Evolutionary conservation across 2,329 filamentous ascomycete genomes (phyloP).

Genomic region (Aspergillus piperis): DNA sequence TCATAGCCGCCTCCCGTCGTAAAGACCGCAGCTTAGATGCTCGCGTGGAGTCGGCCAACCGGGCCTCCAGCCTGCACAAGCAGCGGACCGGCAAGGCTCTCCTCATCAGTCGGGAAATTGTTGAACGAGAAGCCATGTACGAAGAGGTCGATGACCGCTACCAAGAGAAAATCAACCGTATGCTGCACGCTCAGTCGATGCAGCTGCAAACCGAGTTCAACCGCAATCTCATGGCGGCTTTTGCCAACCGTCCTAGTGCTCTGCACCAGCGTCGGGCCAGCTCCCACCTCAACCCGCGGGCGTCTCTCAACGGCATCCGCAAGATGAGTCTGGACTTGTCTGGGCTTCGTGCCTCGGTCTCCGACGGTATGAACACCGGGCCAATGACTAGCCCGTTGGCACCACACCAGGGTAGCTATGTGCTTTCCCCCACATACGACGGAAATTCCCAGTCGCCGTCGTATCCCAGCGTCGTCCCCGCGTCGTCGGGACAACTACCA

Average conservation of each 20-base stretch:
- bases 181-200: conserved; percentile 41
- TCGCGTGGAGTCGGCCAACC: conserved; percentile 79
- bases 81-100: conserved; percentile 79
- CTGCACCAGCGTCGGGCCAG: conserved; percentile 32
- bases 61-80: conserved; percentile 90
- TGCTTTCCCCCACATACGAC: conserved; percentile 31
- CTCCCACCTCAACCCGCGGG: conserved; percentile 24
- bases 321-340: conserved; percentile 42
- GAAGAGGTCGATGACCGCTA: conserved; percentile 86
- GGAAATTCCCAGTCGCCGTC: conserved; percentile 24
- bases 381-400: conserved; percentile 32
- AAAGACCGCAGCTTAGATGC: conserved; percentile 86
- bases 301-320: conserved; percentile 30
- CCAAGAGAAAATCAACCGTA: conserved; percentile 42
- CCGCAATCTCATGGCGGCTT: conserved; percentile 39
- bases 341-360: conserved; percentile 30
- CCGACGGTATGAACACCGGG: conserved; percentile 25
- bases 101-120: conserved; percentile 81
- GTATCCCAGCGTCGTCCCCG: conserved; percentile 25
- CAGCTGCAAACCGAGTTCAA: conserved; percentile 42
- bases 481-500: conserved; percentile 26
- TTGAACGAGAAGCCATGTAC: conserved; percentile 92
- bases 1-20: conserved; percentile 85
- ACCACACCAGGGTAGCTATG: conserved; percentile 22
- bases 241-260: conserved; percentile 21